These are phyloP conservation scores for Rhodotorula kratochvilovae DNA, from an alignment of 768 basidiomycete genomes.

Conservation along the genomic window DNA sequence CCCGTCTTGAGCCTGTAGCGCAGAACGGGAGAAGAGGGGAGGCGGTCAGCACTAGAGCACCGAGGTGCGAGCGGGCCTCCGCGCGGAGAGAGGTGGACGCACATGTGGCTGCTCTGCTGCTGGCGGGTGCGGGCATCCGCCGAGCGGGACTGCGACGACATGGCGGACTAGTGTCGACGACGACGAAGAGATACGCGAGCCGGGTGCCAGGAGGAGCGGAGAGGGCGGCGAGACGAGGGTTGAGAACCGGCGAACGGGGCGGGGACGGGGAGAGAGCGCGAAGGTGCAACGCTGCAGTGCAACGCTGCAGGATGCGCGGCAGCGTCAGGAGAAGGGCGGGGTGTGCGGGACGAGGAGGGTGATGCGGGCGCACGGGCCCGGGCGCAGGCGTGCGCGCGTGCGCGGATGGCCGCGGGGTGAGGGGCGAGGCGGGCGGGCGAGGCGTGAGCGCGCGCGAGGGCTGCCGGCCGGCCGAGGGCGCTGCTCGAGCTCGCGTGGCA, in stretches of 20 bases:
- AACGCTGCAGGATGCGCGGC: not conserved
- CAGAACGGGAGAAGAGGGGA: no score
- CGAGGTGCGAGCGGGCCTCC: not conserved
- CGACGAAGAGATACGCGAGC: not conserved
- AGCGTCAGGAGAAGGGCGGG: not conserved
- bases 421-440: no score
- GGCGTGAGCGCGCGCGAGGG: no score
- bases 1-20: conserved; percentile 42
- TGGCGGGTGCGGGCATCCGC: conserved; percentile 28
- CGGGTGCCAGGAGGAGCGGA: not conserved
- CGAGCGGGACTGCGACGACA: conserved; percentile 31
- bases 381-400: no score
- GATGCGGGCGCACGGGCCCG: not conserved
- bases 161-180: not conserved
- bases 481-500: no score
- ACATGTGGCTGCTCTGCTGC: conserved; percentile 43
- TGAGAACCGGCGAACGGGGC: no score
- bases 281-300: no score
- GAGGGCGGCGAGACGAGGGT: not conserved
- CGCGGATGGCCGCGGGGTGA: no score
- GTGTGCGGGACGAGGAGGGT: not conserved
- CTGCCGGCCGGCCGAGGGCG: no score
- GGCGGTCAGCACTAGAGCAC: not conserved
- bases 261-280: not conserved
- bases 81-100: not conserved